Evolutionary conservation across 1,284 basidiomycete genomes (phyloP).

Genomic region (Acaromyces ingoldii): DNA sequence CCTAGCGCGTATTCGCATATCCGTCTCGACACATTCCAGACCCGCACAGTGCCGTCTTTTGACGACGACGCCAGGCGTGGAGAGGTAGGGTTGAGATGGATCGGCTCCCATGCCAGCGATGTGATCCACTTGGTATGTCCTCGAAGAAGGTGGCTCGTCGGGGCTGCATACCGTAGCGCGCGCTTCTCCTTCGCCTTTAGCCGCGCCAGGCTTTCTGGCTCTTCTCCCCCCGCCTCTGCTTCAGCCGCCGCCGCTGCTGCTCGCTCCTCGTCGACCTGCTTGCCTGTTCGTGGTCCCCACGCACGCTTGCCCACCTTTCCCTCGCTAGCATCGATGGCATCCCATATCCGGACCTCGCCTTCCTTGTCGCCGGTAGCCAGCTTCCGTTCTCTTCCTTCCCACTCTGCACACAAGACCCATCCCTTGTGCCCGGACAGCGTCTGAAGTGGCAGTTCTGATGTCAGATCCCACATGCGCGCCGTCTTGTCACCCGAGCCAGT

Average conservation of each 20-base stretch:
- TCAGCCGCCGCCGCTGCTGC: constrained; percentile 3
- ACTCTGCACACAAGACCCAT: constrained; percentile 95
- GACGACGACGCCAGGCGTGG: constrained; percentile 83
- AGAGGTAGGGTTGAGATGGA: constrained; percentile 58
- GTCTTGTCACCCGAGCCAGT: constrained; percentile 94
- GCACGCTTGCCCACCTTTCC: constrained; percentile 15
- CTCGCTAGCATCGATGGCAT: constrained; percentile 31
- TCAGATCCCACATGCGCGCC: constrained; percentile 87
- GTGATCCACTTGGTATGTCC: constrained; percentile 98
- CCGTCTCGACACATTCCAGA: constrained; percentile 77
- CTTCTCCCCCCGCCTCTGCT: constrained; percentile 2
- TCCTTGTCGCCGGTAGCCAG: constrained; percentile 67
- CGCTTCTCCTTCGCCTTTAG: constrained; percentile 11
- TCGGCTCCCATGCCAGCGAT: constrained; percentile 91
- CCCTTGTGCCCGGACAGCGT: constrained; percentile 82
- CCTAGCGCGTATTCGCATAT: constrained; percentile 79
- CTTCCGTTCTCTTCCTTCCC: constrained; percentile 85
- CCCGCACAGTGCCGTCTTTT: constrained; percentile 89
- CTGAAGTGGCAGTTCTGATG: constrained; percentile 85
- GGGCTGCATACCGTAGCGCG: constrained; percentile 39
- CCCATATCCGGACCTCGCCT: constrained; percentile 48
- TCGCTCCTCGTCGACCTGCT: constrained; percentile 38
- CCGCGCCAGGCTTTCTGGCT: background rate
- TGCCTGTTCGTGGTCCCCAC: constrained; percentile 31
- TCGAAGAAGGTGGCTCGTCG: constrained; percentile 53